phyloP scores from a whole-genome alignment of 306 rosid species.

The Morella rubra region DNA sequence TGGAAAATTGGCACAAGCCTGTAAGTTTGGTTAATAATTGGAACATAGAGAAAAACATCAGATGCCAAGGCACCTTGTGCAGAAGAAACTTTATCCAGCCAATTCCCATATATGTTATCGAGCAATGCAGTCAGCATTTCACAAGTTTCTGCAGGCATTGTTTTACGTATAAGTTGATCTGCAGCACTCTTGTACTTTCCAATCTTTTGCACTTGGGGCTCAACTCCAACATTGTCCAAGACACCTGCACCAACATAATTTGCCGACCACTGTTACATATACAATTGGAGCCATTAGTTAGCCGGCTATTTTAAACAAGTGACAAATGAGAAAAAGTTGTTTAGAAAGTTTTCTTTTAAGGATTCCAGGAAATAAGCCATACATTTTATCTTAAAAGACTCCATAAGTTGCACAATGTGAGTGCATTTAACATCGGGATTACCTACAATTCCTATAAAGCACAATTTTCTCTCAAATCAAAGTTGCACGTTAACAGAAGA shows the following conservation, averaged over 20 bases:
- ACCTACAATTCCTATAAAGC: not conserved
- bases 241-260: constrained; percentile 52
- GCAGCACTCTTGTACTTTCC: constrained; percentile 96
- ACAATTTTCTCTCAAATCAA: not conserved
- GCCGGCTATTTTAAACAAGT: not conserved
- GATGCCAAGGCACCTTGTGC: constrained; percentile 62
- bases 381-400: constrained; percentile 7
- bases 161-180: constrained; percentile 74
- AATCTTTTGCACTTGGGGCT: constrained; percentile 86
- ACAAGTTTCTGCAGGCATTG: constrained; percentile 72
- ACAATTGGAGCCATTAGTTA: constrained; percentile 23
- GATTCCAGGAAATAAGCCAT: not conserved
- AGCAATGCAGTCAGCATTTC: constrained; percentile 89
- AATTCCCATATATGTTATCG: constrained; percentile 78
- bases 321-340: constrained; percentile 11
- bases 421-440: not conserved
- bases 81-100: constrained; percentile 84
- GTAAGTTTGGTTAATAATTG: constrained; percentile 21
- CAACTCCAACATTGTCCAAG: constrained; percentile 81
- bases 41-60: constrained; percentile 30
- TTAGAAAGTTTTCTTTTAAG: not conserved
- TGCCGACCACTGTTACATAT: constrained; percentile 6
- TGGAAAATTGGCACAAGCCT: constrained; percentile 27
- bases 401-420: constrained; percentile 16
- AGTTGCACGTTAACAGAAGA: constrained; percentile 1